Conservation (phyloP, 2,329 filamentous ascomycete genomes). For the Pseudogymnoascus sp. region DNA sequence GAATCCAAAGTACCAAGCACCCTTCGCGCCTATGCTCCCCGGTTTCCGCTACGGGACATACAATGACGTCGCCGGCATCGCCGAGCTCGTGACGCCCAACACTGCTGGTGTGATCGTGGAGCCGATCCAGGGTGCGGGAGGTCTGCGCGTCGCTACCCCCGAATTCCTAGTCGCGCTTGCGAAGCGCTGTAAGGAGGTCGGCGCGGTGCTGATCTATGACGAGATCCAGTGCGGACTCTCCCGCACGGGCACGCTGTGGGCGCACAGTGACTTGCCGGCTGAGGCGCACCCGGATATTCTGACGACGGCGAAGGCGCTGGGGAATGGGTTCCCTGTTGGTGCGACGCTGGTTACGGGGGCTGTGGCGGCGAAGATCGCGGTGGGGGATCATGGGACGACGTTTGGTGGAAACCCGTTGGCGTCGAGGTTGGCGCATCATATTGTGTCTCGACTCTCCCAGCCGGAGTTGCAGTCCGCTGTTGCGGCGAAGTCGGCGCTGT, state of each 20-base stretch:
- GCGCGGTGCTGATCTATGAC: slow-evolving; percentile 85
- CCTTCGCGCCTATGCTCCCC: slow-evolving; percentile 91
- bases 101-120: slow-evolving; percentile 95
- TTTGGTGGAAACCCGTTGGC: slow-evolving; percentile 69
- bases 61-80: slow-evolving; percentile 71
- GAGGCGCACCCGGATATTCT: slow-evolving; percentile 89
- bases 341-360: slow-evolving; percentile 59
- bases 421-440: slow-evolving; percentile 71
- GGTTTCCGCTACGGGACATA: slow-evolving; percentile 82
- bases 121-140: slow-evolving; percentile 95
- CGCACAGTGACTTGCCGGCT: slow-evolving; percentile 65
- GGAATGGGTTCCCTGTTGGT: slow-evolving; percentile 93
- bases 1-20: slow-evolving; percentile 95
- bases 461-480: slow-evolving; percentile 65
- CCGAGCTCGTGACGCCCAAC: slow-evolving; percentile 68
- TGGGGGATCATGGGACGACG: slow-evolving; percentile 68
- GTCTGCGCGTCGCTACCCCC: slow-evolving; percentile 74
- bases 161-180: slow-evolving; percentile 84
- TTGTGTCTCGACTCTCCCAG: slow-evolving; percentile 70
- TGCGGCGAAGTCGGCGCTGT: slow-evolving; percentile 55
- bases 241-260: slow-evolving; percentile 86
- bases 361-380: slow-evolving; percentile 59
- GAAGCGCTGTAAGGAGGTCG: slow-evolving; percentile 75
- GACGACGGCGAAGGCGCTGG: slow-evolving; percentile 90
- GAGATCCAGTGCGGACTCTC: slow-evolving; percentile 95